phyloP scores from a whole-genome alignment of 768 basidiomycete genomes.

The Polyporus arcularius region DNA sequence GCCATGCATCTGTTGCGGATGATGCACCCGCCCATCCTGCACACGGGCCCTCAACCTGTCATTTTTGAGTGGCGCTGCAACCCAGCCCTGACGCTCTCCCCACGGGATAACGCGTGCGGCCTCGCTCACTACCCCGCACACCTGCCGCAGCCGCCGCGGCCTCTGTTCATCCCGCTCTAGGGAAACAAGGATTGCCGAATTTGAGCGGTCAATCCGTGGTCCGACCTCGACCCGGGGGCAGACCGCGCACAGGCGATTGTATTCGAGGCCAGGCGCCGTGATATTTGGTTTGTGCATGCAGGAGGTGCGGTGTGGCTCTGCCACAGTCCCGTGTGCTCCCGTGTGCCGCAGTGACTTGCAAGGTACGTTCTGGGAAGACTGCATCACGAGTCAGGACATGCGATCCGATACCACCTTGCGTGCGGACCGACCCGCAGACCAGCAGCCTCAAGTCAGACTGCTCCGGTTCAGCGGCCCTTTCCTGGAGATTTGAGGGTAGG shows the following conservation, averaged over 20 bases:
- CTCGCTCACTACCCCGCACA: neutral
- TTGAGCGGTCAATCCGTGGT: neutral
- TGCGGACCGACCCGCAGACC: constrained; percentile 4
- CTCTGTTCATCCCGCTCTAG: neutral
- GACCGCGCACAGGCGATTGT: constrained; percentile 7
- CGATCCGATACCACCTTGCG: neutral
- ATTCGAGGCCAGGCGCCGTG: neutral
- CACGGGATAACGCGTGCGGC: neutral
- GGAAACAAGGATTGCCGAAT: constrained; percentile 1
- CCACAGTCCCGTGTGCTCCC: neutral
- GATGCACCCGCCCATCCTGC: constrained; percentile 13
- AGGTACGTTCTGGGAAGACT: neutral
- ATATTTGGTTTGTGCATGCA: constrained; percentile 3
- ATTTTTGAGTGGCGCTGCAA: neutral
- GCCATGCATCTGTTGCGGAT: constrained; percentile 23
- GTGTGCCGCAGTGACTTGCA: neutral
- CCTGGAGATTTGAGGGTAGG: constrained; percentile 11
- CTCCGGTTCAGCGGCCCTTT: constrained; percentile 9
- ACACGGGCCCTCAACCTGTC: constrained; percentile 14
- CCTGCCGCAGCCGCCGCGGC: neutral
- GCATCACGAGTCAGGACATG: constrained; percentile 6
- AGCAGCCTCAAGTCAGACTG: neutral
- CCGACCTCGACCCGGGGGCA: constrained; percentile 1
- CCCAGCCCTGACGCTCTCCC: neutral
- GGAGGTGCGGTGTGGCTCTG: constrained; percentile 12